Conservation (phyloP, 495 filamentous ascomycete species). For the Neurospora intermedia region DNA sequence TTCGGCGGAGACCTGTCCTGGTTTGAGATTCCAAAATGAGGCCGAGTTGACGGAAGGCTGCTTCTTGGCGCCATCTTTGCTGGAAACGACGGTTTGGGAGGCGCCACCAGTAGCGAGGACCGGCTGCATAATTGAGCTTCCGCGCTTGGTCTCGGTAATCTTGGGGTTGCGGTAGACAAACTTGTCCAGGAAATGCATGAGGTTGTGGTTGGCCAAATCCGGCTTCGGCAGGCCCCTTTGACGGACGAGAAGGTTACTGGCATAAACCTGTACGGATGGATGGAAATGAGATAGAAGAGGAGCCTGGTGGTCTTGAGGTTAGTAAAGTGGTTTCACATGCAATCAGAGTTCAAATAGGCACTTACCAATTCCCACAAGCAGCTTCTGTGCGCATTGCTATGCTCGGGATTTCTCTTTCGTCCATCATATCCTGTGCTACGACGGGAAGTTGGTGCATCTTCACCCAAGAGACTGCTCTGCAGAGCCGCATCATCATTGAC, state of each 20-base stretch:
- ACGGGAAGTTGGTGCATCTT: background rate
- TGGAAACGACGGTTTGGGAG: constrained; percentile 53
- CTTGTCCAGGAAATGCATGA: constrained; percentile 91
- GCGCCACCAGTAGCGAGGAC: constrained; percentile 54
- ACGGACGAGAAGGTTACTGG: constrained; percentile 53
- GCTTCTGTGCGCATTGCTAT: constrained; percentile 79
- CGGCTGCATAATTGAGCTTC: constrained; percentile 92
- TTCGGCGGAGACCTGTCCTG: constrained; percentile 75
- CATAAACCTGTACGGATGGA: constrained; percentile 87
- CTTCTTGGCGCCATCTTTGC: constrained; percentile 36
- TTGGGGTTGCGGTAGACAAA: constrained; percentile 93
- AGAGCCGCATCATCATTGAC: constrained; percentile 43
- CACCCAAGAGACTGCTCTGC: constrained; percentile 8
- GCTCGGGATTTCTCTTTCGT: constrained; percentile 79
- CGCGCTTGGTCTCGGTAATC: constrained; percentile 49
- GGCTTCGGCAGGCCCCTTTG: constrained; percentile 71
- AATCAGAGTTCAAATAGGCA: constrained; percentile 4
- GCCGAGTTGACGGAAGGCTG: constrained; percentile 64
- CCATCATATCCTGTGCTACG: constrained; percentile 54
- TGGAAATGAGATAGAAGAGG: constrained; percentile 81
- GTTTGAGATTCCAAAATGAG: constrained; percentile 81
- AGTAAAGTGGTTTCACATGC: background rate
- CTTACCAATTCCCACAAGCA: constrained; percentile 86
- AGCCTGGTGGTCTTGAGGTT: constrained; percentile 25
- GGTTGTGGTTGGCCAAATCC: constrained; percentile 73